A percentile compares a stretch with the other conserved stretches of the same genome.
phyloP scores from a whole-genome alignment of 148 eudicot species.

The Rhododendron vialii region DNA sequence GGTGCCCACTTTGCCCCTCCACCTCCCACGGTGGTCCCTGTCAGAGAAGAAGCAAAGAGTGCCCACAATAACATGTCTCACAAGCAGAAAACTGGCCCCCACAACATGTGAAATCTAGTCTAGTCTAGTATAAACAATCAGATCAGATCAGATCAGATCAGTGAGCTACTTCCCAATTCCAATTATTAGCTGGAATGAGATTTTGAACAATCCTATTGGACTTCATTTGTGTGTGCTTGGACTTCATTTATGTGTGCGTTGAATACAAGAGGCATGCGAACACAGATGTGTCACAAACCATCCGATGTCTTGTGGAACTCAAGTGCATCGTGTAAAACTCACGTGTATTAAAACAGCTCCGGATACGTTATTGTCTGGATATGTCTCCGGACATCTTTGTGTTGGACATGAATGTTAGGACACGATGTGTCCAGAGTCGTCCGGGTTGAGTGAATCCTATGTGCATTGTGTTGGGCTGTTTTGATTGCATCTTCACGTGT shows the following conservation, averaged over 20 bases:
- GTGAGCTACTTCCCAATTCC: background rate
- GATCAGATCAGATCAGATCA: background rate
- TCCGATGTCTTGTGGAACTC: background rate
- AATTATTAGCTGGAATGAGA: background rate
- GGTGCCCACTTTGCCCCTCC: background rate
- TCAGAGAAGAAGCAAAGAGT: background rate
- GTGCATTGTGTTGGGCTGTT: background rate
- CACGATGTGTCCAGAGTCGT: background rate
- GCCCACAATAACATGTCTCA: background rate
- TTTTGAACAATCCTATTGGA: background rate
- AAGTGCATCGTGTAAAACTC: background rate
- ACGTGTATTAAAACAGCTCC: background rate
- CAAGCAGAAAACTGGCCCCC: background rate
- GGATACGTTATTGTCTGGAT: background rate
- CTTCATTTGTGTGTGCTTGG: too few relatives aligned
- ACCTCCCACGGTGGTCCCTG: background rate
- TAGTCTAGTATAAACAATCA: background rate
- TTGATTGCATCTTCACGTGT: background rate
- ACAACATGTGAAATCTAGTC: background rate
- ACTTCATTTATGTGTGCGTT: background rate
- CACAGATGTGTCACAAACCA: background rate
- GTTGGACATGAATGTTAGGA: too few relatives aligned
- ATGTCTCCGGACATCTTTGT: too few relatives aligned
- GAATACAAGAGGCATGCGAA: background rate
- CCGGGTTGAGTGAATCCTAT: background rate